Evolutionary conservation across 176 grass and related monocot genomes (phyloP).

Genomic region (Thinopyrum elongatum): DNA sequence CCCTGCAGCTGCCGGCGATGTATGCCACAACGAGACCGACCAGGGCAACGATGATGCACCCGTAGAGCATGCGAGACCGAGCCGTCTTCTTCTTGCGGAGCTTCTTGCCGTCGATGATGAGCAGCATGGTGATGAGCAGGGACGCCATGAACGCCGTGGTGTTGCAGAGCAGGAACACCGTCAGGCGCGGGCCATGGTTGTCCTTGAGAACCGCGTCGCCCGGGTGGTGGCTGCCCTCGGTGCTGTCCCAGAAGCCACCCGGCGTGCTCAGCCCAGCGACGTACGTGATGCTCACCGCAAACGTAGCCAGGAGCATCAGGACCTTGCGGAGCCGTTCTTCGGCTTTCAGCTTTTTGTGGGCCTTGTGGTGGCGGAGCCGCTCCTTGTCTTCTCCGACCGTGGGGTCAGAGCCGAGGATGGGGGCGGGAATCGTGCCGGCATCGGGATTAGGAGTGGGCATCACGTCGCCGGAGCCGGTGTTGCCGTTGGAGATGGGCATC

Average conservation of each 20-base stretch:
- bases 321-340: conserved; percentile 8
- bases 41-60: background rate
- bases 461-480: too few relatives aligned
- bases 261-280: conserved; percentile 31
- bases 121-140: conserved; percentile 20
- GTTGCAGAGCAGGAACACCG: conserved; percentile 30
- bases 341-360: background rate
- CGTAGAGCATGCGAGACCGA: background rate
- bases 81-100: background rate
- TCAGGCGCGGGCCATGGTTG: background rate
- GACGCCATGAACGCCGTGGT: conserved; percentile 32
- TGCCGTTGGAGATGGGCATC: too few relatives aligned
- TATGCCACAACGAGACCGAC: background rate
- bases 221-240: background rate
- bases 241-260: conserved; percentile 20
- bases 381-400: too few relatives aligned
- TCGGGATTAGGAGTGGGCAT: too few relatives aligned
- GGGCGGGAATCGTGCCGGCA: too few relatives aligned
- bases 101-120: background rate
- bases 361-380: too few relatives aligned
- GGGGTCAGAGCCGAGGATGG: too few relatives aligned
- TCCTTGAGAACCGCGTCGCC: background rate
- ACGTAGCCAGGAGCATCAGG: conserved; percentile 21
- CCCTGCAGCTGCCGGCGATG: conserved; percentile 14
- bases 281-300: conserved; percentile 35